Conservation (phyloP, 148 eudicot species). For the Simmondsia chinensis region DNA sequence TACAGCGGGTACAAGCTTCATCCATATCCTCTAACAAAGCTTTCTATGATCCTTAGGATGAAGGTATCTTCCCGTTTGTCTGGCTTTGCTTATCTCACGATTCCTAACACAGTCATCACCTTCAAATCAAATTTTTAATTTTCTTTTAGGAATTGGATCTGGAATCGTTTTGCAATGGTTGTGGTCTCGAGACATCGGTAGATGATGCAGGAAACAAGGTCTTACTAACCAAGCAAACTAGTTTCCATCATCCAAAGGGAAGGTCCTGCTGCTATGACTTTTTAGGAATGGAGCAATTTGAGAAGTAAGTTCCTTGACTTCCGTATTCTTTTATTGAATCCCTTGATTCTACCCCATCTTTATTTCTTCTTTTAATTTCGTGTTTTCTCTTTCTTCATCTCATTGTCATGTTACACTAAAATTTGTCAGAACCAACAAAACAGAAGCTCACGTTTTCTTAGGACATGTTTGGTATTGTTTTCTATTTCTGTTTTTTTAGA, state of each 20-base stretch:
- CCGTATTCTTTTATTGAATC: constrained; percentile 1
- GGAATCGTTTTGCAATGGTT: constrained; percentile 59
- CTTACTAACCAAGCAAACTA: constrained; percentile 66
- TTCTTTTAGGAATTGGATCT: constrained; percentile 77
- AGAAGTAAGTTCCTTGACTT: constrained; percentile 10
- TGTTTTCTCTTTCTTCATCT: too few species aligned
- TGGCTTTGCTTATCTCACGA: not conserved
- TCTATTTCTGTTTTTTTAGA: too few species aligned
- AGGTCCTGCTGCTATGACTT: constrained; percentile 26
- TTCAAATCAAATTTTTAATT: too few species aligned
- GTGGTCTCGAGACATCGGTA: constrained; percentile 56
- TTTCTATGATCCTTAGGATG: constrained; percentile 64
- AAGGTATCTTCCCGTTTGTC: constrained; percentile 31
- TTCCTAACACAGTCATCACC: too few species aligned
- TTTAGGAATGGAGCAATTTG: constrained; percentile 28
- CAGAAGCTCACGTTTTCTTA: too few species aligned
- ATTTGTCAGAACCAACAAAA: too few species aligned
- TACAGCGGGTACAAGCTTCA: constrained; percentile 83
- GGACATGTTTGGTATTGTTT: too few species aligned
- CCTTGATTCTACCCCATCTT: too few species aligned
- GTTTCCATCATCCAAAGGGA: constrained; percentile 40
- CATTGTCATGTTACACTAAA: too few species aligned
- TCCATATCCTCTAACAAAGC: constrained; percentile 62
- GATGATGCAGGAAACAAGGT: constrained; percentile 54
- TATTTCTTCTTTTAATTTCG: too few species aligned